Conservation (phyloP, 2,329 filamentous ascomycete species). For the Acrodontium crateriforme region DNA sequence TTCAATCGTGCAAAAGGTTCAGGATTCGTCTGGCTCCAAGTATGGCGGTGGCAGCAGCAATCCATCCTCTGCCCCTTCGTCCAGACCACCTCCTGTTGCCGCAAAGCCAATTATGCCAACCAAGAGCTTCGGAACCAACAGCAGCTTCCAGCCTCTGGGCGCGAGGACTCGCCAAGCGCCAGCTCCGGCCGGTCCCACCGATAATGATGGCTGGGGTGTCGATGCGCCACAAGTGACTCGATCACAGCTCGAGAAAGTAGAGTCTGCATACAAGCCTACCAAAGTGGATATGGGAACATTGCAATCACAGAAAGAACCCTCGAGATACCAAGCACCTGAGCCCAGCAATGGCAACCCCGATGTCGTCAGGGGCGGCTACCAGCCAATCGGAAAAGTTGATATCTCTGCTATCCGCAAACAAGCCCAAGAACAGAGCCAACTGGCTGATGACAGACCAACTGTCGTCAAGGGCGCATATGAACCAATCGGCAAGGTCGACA, state of each 20-base stretch:
- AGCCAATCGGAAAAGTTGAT: conserved; percentile 93
- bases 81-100: conserved; percentile 50
- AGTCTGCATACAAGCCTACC: conserved; percentile 84
- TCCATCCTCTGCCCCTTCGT: conserved; percentile 23
- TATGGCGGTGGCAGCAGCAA: conserved; percentile 49
- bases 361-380: conserved; percentile 74
- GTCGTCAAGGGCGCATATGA: conserved; percentile 88
- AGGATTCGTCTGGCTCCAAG: conserved; percentile 87
- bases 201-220: conserved; percentile 84
- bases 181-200: conserved; percentile 42
- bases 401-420: conserved; percentile 76
- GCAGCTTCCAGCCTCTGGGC: conserved; percentile 54
- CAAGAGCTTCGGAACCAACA: conserved; percentile 36
- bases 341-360: conserved; percentile 39
- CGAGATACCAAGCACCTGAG: conserved; percentile 41
- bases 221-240: conserved; percentile 87
- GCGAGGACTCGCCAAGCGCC: conserved; percentile 43
- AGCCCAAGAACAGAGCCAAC: conserved; percentile 45
- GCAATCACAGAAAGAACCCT: conserved; percentile 55
- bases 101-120: conserved; percentile 90
- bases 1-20: conserved; percentile 79
- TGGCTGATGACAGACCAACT: conserved; percentile 62
- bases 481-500: conserved; percentile 91
- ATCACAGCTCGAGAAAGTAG: conserved; percentile 79
- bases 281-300: conserved; percentile 88